Evolutionary conservation across 176 grass and related monocot species (phyloP), one percentile per base, ranked within the genome.

Genomic region (Hordeum vulgare): DNA sequence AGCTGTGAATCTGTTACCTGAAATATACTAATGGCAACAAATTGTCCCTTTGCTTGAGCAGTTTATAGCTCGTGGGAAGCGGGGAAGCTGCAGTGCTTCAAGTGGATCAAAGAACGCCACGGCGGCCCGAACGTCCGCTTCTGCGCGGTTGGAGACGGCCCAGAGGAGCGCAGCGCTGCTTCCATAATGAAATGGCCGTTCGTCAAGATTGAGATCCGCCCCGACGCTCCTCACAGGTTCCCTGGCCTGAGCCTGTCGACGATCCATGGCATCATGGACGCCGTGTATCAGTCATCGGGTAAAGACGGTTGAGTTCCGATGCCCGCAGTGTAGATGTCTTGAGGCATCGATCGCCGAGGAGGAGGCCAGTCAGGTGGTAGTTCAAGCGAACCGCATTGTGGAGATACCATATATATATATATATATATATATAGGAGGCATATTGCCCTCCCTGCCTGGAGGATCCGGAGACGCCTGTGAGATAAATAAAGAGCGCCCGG

Each of bases 41-140:
- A 33, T 35, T 8, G 21, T 47, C 47, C 45, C 28, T 69, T 66
- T 69, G 33, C 24, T 74, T 51, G 39, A 57, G 24, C 84, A 97
- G 95, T 97, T 62, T 97, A 97, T 82, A 98, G 96, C 66, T 95
- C 96, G 34, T 98, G 96, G 92, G 96, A 98, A 85, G 83, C 90
- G 34, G 93, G 96, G 20, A 98, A 98, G 71, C 76, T 93, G 54
- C 96, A 98, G 61, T 98, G 96, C 80, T 98, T 98, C 90, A 90
- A 74, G 28, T 98, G 96, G 96, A 98, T 98, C 86, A 93, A 88
- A 77, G 93, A 95, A 15, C 92, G 91, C 17, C 93, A 90, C 9
- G 76, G 85, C 9, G 85, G 93, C 51, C 90, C 89, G 17, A 89
- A 93, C 11, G 84, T 93, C 37, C 87, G 70, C 61, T 98, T 98